A percentile compares a stretch with the other conserved stretches of the same genome.
These are phyloP conservation scores for Psilocybe cyanescens DNA, from an alignment of 768 basidiomycete species.

Conservation along the genomic window DNA sequence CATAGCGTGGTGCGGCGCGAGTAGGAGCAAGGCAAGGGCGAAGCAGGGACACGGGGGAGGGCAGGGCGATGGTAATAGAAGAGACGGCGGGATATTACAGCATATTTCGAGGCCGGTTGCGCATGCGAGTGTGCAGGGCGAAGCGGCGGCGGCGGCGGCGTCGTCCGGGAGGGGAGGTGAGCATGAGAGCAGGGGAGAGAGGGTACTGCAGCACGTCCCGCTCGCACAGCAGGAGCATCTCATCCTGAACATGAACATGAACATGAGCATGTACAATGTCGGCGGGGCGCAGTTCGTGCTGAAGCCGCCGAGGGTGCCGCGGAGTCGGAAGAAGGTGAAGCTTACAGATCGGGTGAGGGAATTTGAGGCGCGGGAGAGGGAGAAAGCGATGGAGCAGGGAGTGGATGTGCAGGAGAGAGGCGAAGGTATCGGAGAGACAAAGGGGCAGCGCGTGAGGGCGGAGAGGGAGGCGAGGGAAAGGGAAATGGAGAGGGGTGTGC, in stretches of 20 bases:
- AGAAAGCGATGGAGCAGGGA: background rate
- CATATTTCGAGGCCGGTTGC: background rate
- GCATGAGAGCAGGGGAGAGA: background rate
- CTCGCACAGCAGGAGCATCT: slow-evolving; percentile 17
- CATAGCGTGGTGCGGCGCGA: no score
- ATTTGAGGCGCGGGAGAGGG: background rate
- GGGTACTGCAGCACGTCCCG: background rate
- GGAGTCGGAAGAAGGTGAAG: background rate
- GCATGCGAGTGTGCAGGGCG: background rate
- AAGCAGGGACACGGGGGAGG: background rate
- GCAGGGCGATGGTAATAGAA: background rate
- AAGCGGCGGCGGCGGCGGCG: background rate
- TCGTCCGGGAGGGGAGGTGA: no score
- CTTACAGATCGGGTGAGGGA: background rate
- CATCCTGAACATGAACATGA: slow-evolving; percentile 6
- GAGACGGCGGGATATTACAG: background rate
- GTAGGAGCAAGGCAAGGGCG: background rate
- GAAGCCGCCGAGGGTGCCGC: slow-evolving; percentile 18
- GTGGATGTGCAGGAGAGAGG: background rate
- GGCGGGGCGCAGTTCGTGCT: slow-evolving; percentile 27
- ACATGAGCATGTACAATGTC: slow-evolving; percentile 13
- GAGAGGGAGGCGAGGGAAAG: background rate
- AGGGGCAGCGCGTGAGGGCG: background rate
- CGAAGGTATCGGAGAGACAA: no score
- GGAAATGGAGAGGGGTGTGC: background rate